Base-by-base conservation (phyloP, 1,284 basidiomycete genomes). In the Cystobasidium slooffiae region DNA sequence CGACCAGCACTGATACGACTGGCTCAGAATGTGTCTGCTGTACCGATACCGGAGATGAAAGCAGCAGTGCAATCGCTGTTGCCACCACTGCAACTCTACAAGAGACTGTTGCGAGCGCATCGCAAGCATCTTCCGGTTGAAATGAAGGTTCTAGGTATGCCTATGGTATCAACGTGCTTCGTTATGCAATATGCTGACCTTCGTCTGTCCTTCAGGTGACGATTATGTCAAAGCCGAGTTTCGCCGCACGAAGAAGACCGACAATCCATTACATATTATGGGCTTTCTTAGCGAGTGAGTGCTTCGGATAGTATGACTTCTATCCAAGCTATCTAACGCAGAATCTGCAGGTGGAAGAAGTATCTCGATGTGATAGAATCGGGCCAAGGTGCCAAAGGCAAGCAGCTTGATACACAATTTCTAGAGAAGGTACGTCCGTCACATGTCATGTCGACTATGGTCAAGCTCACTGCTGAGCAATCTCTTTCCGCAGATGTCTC, bases 191-290 rank as follows among this genome's bases (percentile, higher is more conserved):
- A 14, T 3, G n/a, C 24, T 51, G 24, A 61, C 22, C 31, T 12
- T 14, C 37, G 12, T 68, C 16, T 41, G 31, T 39, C 88, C 87
- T 49, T 85, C 96, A 75, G 94, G 94, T 43, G 94, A 97, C 82
- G 86, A 87, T 47, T 97, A 96, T 80, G 87, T 96, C 73, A 96
- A 93, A 77, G 78, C 78, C 37, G 94, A 97, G 82, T 97, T 96
- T 81, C 88, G 90, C 22, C 85, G 90, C 63, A 94, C 95, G 76
- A 87, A 84, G 77, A 84, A 86, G n/a, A 88, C 89, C 12, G 89
- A 89, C 44, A 96, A 97, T 83, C 91, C 93, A 1, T 85, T 90
- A 6, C 89, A 96, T 81, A 88, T 96, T 77, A 94, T 97, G 81
- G 93, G 92, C 1, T 97, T 97, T 81, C 85, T 97, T 18, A 90